Percentiles rank a stretch among this genome's conserved stretches.
Evolutionary conservation across 768 basidiomycete genomes (phyloP).

Genomic region (Naganishia kalamii): DNA sequence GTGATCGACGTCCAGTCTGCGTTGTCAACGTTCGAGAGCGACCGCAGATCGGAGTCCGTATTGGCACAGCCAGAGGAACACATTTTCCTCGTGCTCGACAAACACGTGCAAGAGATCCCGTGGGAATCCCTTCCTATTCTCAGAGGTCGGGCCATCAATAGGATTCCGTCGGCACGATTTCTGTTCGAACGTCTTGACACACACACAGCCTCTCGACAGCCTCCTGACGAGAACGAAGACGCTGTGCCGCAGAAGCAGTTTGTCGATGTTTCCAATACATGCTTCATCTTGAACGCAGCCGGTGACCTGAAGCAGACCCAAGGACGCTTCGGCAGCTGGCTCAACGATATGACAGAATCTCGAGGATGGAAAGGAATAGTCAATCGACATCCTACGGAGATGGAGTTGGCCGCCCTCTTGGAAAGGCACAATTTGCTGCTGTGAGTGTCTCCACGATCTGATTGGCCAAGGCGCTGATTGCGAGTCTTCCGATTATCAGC

Average conservation of each 20-base stretch:
- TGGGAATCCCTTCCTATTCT: constrained; percentile 93
- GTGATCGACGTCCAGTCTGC: constrained; percentile 71
- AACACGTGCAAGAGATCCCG: constrained; percentile 77
- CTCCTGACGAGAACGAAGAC: constrained; percentile 46
- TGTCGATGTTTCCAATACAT: constrained; percentile 65
- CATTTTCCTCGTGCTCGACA: constrained; percentile 81
- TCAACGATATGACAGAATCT: constrained; percentile 58
- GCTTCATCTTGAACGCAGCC: constrained; percentile 83
- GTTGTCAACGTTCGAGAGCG: constrained; percentile 64
- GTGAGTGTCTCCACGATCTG: constrained; percentile 53
- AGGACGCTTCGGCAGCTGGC: constrained; percentile 71
- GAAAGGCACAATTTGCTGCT: constrained; percentile 74
- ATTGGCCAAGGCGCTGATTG: constrained; percentile 1
- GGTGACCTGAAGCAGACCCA: constrained; percentile 83
- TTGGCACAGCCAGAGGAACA: constrained; percentile 56
- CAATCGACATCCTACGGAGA: constrained; percentile 71
- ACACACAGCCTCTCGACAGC: constrained; percentile 45
- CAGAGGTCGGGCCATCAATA: constrained; percentile 75
- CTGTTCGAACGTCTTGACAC: constrained; percentile 72
- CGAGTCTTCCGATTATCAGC: constrained; percentile 49
- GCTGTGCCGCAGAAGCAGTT: constrained; percentile 50
- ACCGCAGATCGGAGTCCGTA: constrained; percentile 37
- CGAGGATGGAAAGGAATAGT: constrained; percentile 78
- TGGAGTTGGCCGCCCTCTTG: constrained; percentile 71
- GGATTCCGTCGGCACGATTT: constrained; percentile 86